Percentiles rank a stretch among this genome's conserved stretches.
Evolutionary conservation across 495 filamentous ascomycete genomes (phyloP).

Genomic region (Aspergillus conjunctus): DNA sequence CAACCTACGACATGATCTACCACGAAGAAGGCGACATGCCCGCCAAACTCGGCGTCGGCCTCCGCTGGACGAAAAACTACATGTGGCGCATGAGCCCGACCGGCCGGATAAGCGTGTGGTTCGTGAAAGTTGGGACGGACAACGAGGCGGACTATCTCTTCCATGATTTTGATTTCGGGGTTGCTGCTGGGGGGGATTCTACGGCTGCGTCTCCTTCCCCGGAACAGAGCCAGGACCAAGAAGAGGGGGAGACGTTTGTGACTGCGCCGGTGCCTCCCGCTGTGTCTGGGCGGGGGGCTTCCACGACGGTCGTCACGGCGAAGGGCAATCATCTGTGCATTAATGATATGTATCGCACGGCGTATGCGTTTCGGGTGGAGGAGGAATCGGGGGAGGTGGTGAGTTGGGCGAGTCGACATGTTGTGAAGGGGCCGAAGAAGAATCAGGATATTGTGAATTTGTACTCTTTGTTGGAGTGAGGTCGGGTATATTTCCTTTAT

Average conservation of each 20-base stretch:
- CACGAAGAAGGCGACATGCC: slow-evolving; percentile 50
- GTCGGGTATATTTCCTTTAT: not conserved
- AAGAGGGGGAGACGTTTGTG: slow-evolving; percentile 25
- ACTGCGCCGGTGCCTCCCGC: slow-evolving; percentile 29
- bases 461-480: slow-evolving; percentile 24
- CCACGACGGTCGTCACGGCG: slow-evolving; percentile 38
- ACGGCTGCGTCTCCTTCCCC: too few species aligned
- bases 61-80: slow-evolving; percentile 51
- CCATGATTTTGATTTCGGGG: slow-evolving; percentile 44
- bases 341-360: slow-evolving; percentile 54
- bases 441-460: slow-evolving; percentile 51
- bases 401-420: slow-evolving; percentile 51
- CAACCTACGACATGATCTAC: slow-evolving; percentile 41
- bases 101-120: slow-evolving; percentile 47
- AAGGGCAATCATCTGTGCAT: slow-evolving; percentile 50
- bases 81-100: slow-evolving; percentile 44
- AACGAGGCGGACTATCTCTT: slow-evolving; percentile 50
- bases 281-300: not conserved
- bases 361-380: slow-evolving; percentile 47
- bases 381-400: slow-evolving; percentile 41
- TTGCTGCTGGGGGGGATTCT: not conserved
- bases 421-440: slow-evolving; percentile 51
- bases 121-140: slow-evolving; percentile 42
- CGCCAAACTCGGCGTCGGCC: slow-evolving; percentile 24
- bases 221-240: slow-evolving; percentile 6